These are phyloP conservation scores for Mucor circinelloides DNA, from an alignment of 371 early-diverging fungal genomes.

Conservation along the genomic window DNA sequence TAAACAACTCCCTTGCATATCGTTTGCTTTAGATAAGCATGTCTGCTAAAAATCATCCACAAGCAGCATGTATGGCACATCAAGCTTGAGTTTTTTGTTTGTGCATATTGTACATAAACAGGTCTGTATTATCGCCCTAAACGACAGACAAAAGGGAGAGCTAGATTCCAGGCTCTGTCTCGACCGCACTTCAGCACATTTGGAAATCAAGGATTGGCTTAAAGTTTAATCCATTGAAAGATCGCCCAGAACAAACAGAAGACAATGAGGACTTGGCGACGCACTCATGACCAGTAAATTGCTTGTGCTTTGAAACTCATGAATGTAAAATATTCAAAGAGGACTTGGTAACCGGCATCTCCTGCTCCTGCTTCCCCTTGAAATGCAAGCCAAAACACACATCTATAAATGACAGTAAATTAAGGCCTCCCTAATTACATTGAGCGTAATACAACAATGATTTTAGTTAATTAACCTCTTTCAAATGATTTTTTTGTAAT, in stretches of 20 bases:
- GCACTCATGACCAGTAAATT: not conserved
- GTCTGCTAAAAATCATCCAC: not conserved
- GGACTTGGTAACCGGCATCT: not conserved
- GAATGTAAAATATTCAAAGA: not conserved
- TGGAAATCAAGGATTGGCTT: not conserved
- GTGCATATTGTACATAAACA: not conserved
- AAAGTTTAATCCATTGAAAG: not conserved
- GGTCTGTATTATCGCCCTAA: not conserved
- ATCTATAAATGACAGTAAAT: not conserved
- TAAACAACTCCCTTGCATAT: conserved; percentile 1
- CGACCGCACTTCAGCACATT: not conserved
- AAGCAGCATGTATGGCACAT: not conserved
- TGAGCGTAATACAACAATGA: not conserved
- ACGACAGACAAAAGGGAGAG: not conserved
- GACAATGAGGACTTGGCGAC: not conserved
- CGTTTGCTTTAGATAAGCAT: not conserved
- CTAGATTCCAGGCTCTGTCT: not conserved
- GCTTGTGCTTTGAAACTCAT: not conserved
- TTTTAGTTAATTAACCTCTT: not conserved
- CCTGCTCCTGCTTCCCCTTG: not conserved
- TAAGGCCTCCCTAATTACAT: not conserved
- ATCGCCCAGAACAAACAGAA: not conserved
- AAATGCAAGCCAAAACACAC: not conserved
- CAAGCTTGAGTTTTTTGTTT: not conserved
- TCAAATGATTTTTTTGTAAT: not conserved